A percentile compares a stretch with the other conserved stretches of the same genome.
These are phyloP conservation scores for Populus nigra DNA, from an alignment of 345 rosid genomes.

Conservation along the genomic window DNA sequence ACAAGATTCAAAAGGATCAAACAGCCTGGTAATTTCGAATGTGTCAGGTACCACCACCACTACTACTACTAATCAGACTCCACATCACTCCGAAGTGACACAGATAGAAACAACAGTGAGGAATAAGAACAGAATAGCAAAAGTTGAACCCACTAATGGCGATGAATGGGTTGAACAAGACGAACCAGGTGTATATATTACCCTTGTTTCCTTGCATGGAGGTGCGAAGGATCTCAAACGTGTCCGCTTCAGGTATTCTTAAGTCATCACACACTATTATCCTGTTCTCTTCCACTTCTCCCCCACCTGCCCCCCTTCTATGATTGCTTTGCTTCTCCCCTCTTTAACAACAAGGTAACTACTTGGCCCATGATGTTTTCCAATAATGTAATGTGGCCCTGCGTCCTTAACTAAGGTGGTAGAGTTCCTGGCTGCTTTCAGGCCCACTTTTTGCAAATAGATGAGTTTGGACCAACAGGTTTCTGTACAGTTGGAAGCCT, in stretches of 20 bases:
- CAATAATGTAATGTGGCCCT: background rate
- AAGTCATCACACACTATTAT: background rate
- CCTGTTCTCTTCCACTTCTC: background rate
- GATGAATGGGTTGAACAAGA: slow-evolving; percentile 32
- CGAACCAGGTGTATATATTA: slow-evolving; percentile 26
- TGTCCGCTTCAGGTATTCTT: slow-evolving; percentile 29
- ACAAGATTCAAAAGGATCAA: slow-evolving; percentile 20
- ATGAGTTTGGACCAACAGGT: background rate
- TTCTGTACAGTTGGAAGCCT: background rate
- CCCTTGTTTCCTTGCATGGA: slow-evolving; percentile 25
- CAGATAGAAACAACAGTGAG: slow-evolving; percentile 7
- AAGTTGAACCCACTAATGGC: slow-evolving; percentile 18
- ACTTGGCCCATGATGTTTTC: background rate
- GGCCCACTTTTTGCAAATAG: background rate
- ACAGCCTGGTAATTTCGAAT: slow-evolving; percentile 3
- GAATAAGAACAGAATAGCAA: slow-evolving; percentile 16
- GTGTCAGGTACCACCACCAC: background rate
- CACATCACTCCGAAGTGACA: slow-evolving; percentile 8
- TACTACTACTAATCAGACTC: background rate
- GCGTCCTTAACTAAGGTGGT: background rate
- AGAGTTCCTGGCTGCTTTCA: background rate
- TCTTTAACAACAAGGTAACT: background rate
- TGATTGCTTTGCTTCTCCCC: background rate
- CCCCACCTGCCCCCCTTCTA: background rate
- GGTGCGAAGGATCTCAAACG: slow-evolving; percentile 31